phyloP scores from a whole-genome alignment of 78 protist genomes.

The Guillardia theta region DNA sequence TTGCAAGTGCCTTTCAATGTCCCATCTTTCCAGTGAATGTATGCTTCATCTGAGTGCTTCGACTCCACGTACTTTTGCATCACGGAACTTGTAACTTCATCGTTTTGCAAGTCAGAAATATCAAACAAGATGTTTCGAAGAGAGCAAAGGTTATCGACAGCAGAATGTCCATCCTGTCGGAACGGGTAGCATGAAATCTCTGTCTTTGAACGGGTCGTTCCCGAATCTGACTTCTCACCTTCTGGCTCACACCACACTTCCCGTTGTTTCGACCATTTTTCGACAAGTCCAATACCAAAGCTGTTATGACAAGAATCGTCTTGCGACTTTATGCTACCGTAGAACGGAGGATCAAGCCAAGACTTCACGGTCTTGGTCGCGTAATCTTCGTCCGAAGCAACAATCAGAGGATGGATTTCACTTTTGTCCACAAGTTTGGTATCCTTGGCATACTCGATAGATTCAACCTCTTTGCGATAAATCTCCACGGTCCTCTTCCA shows the following conservation, averaged over 20 bases:
- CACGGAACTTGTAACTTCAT: neutral
- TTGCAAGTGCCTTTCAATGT: neutral
- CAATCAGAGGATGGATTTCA: neutral
- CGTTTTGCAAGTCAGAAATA: neutral
- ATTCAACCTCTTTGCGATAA: too few species aligned
- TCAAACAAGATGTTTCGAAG: neutral
- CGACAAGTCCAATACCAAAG: neutral
- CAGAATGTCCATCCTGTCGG: neutral
- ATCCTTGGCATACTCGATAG: too few species aligned
- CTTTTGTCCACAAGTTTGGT: too few species aligned
- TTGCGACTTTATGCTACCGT: neutral
- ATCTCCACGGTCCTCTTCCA: too few species aligned
- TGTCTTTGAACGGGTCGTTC: neutral
- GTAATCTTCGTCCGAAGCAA: neutral
- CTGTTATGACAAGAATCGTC: neutral
- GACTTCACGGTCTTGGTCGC: neutral
- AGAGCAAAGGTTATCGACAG: neutral
- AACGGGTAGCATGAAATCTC: neutral
- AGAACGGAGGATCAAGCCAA: too few species aligned
- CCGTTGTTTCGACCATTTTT: neutral
- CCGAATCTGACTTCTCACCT: neutral
- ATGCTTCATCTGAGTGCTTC: neutral
- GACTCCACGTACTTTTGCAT: neutral
- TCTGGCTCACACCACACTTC: neutral
- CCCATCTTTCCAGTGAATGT: neutral